Evolutionary conservation across 2,329 filamentous ascomycete genomes (phyloP).

Genomic region (Scedosporium boydii): DNA sequence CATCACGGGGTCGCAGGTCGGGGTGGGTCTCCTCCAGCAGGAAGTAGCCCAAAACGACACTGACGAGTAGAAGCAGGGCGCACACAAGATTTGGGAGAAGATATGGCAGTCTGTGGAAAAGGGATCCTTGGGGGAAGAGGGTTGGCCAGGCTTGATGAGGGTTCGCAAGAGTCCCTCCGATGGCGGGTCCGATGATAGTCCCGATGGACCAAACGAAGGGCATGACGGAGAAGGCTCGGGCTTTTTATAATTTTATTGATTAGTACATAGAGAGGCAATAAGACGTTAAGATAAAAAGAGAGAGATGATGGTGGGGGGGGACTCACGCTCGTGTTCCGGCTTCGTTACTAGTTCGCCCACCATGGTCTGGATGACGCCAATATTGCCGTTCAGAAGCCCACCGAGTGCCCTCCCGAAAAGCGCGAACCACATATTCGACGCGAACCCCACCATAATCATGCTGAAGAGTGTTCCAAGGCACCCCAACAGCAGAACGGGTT

Average conservation of each 20-base stretch:
- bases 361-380: conserved; percentile 88
- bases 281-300: not conserved
- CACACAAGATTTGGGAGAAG: conserved; percentile 85
- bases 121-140: conserved; percentile 53
- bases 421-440: conserved; percentile 76
- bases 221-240: conserved; percentile 83
- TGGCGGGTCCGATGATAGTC: conserved; percentile 78
- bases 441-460: conserved; percentile 73
- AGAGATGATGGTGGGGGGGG: not conserved
- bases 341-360: conserved; percentile 78
- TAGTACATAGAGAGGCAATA: not conserved
- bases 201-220: conserved; percentile 90
- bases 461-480: conserved; percentile 76
- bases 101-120: conserved; percentile 77
- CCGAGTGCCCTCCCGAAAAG: conserved; percentile 67
- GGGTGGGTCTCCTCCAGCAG: conserved; percentile 85
- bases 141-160: conserved; percentile 66
- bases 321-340: conserved; percentile 77
- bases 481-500: conserved; percentile 74
- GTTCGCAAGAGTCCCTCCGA: conserved; percentile 78
- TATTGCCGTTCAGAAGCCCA: conserved; percentile 82
- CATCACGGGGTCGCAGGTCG: conserved; percentile 28
- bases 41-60: conserved; percentile 71
- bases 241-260: conserved; percentile 28
- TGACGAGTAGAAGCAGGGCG: conserved; percentile 63